Conservation (phyloP, 371 early-diverging fungal genomes). For the Rhizopus microsporus region DNA sequence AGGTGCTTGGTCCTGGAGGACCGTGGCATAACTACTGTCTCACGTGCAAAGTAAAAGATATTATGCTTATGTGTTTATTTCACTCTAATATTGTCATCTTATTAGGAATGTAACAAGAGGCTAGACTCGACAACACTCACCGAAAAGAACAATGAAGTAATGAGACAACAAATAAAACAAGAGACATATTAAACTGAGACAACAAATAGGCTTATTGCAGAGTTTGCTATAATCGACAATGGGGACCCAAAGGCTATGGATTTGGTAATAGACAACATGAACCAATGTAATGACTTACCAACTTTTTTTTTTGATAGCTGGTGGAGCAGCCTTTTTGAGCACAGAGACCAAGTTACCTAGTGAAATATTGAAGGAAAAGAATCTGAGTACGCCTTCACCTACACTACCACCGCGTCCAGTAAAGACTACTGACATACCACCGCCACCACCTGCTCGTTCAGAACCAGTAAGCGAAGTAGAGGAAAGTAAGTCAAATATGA, state of each 20-base stretch:
- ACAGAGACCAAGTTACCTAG: conserved; percentile 51
- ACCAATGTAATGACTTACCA: neutral
- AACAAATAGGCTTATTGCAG: conserved; percentile 46
- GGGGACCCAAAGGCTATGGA: conserved; percentile 58
- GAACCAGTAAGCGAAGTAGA: no score
- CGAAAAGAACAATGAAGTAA: conserved; percentile 46
- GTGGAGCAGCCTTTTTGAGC: conserved; percentile 50
- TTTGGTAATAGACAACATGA: conserved; percentile 36
- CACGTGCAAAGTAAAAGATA: conserved; percentile 41
- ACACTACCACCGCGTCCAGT: conserved; percentile 12
- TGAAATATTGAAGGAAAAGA: conserved; percentile 36
- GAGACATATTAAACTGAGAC: no score
- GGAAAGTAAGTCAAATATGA: neutral
- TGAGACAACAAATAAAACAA: no score
- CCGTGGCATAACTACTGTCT: conserved; percentile 43
- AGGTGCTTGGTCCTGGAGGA: conserved; percentile 52
- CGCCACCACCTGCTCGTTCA: conserved; percentile 9
- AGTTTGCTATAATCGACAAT: conserved; percentile 48
- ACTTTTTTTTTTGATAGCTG: conserved; percentile 24
- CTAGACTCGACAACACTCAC: conserved; percentile 49
- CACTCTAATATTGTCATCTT: neutral
- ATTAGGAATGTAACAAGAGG: conserved; percentile 50
- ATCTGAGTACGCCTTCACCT: conserved; percentile 10
- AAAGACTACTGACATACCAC: conserved; percentile 1
- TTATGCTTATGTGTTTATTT: neutral